Conservation (phyloP, 2,329 filamentous ascomycete species). For the Colletotrichum chlorophyti region DNA sequence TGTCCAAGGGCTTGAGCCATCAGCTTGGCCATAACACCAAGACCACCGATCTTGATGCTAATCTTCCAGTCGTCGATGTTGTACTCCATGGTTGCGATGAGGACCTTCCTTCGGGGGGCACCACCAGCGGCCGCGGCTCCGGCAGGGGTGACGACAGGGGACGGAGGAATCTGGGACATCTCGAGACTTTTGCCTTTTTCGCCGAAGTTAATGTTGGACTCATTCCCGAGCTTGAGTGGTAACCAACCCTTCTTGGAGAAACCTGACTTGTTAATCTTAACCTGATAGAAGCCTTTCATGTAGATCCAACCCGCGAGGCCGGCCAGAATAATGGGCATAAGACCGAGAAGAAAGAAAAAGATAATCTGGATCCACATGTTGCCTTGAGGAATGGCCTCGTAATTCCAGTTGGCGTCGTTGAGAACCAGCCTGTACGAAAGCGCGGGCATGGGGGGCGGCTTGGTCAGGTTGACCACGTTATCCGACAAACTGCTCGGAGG, state of each 20-base stretch:
- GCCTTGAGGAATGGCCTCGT: constrained; percentile 58
- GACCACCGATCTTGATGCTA: constrained; percentile 75
- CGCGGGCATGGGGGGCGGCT: constrained; percentile 57
- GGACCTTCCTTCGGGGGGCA: constrained; percentile 56
- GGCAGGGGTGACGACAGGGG: constrained; percentile 16
- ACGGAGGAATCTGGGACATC: constrained; percentile 28
- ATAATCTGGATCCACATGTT: constrained; percentile 58
- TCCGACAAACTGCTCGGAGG: constrained; percentile 63
- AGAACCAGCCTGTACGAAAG: constrained; percentile 61
- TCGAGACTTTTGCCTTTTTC: constrained; percentile 34
- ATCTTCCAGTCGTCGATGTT: constrained; percentile 74
- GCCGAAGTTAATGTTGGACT: constrained; percentile 41
- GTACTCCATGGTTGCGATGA: constrained; percentile 76
- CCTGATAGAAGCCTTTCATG: constrained; percentile 57
- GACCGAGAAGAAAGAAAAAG: constrained; percentile 58
- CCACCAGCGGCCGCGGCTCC: constrained; percentile 29
- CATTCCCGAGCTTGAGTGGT: constrained; percentile 36
- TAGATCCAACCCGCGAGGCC: constrained; percentile 59
- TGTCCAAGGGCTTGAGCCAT: constrained; percentile 72
- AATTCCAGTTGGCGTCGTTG: constrained; percentile 61
- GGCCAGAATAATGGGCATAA: constrained; percentile 58
- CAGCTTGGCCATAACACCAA: constrained; percentile 74
- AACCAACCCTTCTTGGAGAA: constrained; percentile 34
- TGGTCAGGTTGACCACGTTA: constrained; percentile 65
- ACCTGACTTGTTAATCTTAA: constrained; percentile 60